A percentile compares a stretch with the other conserved stretches of the same genome.
Evolutionary conservation across 2,329 filamentous ascomycete species (phyloP).

Genomic region (Colletotrichum karsti): DNA sequence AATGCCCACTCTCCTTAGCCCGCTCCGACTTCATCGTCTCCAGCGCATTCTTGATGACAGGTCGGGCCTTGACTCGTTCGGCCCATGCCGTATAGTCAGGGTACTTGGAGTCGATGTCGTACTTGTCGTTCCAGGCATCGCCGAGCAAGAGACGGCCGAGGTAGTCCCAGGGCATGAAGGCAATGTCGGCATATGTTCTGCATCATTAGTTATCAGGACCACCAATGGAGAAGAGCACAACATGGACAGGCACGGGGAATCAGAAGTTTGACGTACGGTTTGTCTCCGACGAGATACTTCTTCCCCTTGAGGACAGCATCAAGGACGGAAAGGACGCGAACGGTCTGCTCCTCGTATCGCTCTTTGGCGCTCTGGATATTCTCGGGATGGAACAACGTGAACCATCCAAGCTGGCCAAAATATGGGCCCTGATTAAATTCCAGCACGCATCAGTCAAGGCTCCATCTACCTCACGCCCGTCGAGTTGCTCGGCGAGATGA

Average conservation of each 20-base stretch:
- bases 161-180: constrained; percentile 40
- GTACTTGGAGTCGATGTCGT: constrained; percentile 41
- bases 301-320: constrained; percentile 41
- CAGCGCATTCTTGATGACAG: constrained; percentile 37
- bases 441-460: not conserved
- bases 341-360: constrained; percentile 39
- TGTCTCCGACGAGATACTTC: constrained; percentile 45
- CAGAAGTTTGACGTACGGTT: too few relatives aligned
- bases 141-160: constrained; percentile 26
- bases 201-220: not conserved
- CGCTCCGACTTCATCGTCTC: not conserved
- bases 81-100: constrained; percentile 45
- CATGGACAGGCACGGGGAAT: too few relatives aligned
- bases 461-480: too few relatives aligned
- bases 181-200: constrained; percentile 41
- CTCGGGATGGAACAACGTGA: constrained; percentile 38
- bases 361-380: constrained; percentile 38
- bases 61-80: constrained; percentile 39
- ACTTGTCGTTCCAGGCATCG: constrained; percentile 31
- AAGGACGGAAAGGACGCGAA: constrained; percentile 41
- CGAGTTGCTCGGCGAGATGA: not conserved
- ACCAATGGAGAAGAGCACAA: not conserved
- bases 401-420: constrained; percentile 50
- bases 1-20: not conserved
- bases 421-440: constrained; percentile 54